Percentiles rank a stretch among this genome's conserved stretches.
These are phyloP conservation scores for Thamnidium elegans DNA, from an alignment of 192 early-diverging fungal genomes.

Conservation along the genomic window DNA sequence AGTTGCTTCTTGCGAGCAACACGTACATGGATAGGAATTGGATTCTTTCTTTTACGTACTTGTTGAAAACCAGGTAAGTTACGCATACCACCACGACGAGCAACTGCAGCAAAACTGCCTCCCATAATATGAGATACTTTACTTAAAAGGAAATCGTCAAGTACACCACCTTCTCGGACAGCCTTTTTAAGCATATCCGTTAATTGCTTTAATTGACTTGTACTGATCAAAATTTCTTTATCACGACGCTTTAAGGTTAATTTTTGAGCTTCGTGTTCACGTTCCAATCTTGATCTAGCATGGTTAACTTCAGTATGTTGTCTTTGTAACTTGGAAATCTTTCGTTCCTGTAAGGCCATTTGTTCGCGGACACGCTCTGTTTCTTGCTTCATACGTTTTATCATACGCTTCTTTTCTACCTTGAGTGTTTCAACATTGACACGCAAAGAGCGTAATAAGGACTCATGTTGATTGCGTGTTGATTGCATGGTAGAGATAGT, in stretches of 20 bases:
- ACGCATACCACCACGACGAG: slow-evolving; percentile 20
- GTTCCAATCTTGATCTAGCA: slow-evolving; percentile 52
- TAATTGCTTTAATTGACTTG: slow-evolving; percentile 45
- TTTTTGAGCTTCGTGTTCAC: slow-evolving; percentile 53
- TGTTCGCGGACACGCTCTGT: slow-evolving; percentile 60
- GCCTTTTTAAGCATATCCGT: slow-evolving; percentile 53
- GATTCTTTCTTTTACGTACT: slow-evolving; percentile 21
- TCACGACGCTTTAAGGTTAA: slow-evolving; percentile 57
- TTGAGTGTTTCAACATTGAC: slow-evolving; percentile 72
- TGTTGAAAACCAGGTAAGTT: slow-evolving; percentile 7
- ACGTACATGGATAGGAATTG: slow-evolving; percentile 30
- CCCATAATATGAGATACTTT: slow-evolving; percentile 36
- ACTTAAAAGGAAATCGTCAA: slow-evolving; percentile 30
- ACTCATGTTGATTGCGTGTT: slow-evolving; percentile 55
- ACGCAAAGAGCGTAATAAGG: slow-evolving; percentile 60
- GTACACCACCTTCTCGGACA: slow-evolving; percentile 36
- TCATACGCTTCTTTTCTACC: slow-evolving; percentile 75
- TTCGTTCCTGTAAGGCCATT: slow-evolving; percentile 53
- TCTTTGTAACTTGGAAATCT: slow-evolving; percentile 59
- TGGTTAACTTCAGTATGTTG: slow-evolving; percentile 50
- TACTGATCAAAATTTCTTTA: slow-evolving; percentile 49
- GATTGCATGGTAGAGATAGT: slow-evolving; percentile 51
- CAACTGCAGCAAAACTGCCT: slow-evolving; percentile 37
- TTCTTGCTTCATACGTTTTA: slow-evolving; percentile 78
- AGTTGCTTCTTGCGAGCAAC: slow-evolving; percentile 53